A percentile compares a stretch with the other conserved stretches of the same genome.
Evolutionary conservation across 306 rosid genomes (phyloP).

Genomic region (Prunus kanzakura): DNA sequence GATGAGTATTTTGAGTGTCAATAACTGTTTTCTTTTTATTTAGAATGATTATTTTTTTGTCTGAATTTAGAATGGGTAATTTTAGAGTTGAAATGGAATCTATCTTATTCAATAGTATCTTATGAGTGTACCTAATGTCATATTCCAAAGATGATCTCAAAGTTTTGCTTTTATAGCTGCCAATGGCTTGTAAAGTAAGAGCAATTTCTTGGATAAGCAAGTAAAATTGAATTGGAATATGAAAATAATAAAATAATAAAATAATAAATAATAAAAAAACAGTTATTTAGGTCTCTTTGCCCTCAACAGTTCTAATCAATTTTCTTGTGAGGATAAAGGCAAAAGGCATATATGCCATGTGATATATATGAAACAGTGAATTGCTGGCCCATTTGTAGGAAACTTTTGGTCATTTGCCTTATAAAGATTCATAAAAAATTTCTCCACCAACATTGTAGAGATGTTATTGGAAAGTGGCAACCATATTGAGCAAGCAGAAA

Average conservation of each 20-base stretch:
- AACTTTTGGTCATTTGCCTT: background rate
- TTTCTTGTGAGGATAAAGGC: background rate
- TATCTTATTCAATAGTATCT: background rate
- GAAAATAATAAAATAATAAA: background rate
- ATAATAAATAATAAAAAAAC: background rate
- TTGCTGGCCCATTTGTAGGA: background rate
- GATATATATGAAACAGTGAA: background rate
- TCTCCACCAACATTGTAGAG: background rate
- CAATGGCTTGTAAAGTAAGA: constrained; percentile 8
- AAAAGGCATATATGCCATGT: constrained; percentile 1
- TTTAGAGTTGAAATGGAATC: background rate
- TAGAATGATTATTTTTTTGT: background rate
- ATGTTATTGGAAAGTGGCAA: background rate
- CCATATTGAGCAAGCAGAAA: background rate
- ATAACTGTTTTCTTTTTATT: too few species aligned
- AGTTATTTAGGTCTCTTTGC: background rate
- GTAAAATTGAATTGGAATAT: constrained; percentile 9
- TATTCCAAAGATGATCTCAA: constrained; percentile 11
- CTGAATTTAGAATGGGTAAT: background rate
- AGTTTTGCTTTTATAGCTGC: background rate
- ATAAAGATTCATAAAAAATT: constrained; percentile 18
- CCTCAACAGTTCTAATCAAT: background rate
- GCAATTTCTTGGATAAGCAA: constrained; percentile 4
- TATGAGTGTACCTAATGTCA: constrained; percentile 1
- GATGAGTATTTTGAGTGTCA: too few species aligned